Conservation (phyloP, 1,284 basidiomycete genomes). For the Anthracocystis walkeri region DNA sequence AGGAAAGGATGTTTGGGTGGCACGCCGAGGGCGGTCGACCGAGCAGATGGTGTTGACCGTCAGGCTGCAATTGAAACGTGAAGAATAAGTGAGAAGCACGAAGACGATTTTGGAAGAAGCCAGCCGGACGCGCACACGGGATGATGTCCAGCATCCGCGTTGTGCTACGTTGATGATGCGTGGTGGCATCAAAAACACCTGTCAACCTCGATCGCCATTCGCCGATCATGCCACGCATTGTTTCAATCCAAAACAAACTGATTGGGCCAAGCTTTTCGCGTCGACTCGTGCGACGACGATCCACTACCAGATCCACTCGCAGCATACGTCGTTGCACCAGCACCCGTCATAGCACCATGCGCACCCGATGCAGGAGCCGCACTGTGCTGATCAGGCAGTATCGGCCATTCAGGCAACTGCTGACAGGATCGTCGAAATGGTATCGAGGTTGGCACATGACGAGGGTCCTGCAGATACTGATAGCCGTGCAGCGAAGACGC, state of each 20-base stretch:
- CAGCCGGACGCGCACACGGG: neutral
- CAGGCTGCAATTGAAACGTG: neutral
- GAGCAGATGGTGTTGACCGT: constrained; percentile 2
- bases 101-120: neutral
- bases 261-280: constrained; percentile 45
- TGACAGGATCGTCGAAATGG: constrained; percentile 35
- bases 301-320: constrained; percentile 8
- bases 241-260: constrained; percentile 35
- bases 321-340: constrained; percentile 6
- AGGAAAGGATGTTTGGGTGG: constrained; percentile 8
- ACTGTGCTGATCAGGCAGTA: constrained; percentile 8
- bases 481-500: constrained; percentile 47
- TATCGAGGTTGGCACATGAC: constrained; percentile 31
- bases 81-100: neutral
- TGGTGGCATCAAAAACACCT: constrained; percentile 16
- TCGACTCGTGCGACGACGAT: constrained; percentile 14
- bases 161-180: neutral
- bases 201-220: constrained; percentile 14
- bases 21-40: constrained; percentile 5
- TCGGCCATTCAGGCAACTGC: constrained; percentile 41
- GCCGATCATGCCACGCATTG: constrained; percentile 5
- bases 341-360: neutral
- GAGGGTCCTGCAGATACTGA: constrained; percentile 31
- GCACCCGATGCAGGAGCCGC: neutral
- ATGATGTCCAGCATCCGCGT: neutral